Base-by-base conservation (phyloP, 2,329 filamentous ascomycete species). In the Epichloe sp. region DNA sequence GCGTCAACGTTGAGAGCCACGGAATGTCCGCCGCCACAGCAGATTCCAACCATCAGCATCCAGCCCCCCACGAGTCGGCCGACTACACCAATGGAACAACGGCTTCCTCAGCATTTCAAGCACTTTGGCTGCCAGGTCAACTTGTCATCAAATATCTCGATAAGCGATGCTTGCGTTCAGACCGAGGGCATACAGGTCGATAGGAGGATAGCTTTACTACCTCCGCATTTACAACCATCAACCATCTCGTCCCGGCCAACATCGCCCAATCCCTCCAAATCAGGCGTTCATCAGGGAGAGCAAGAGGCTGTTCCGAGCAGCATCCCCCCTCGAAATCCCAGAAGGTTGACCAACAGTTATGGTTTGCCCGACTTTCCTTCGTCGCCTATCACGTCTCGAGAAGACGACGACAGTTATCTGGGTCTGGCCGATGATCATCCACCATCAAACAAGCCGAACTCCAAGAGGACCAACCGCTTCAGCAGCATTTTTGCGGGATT, bases 131-230 rank as follows among this genome's bases (percentile, higher is more conserved):
- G 85, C 60, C 93, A 98, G 67, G 88, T 89, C n/a, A 68, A 62
- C 45, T 50, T 71, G 12, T 55, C 63, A 1, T 54, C 56, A 12
- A 48, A 58, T 2, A 53, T 54, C 17, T 53, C 55, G 3, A 64
- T 58, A 3, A 52, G 44, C 2, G 64, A 69, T 2, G 76, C 63
- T 11, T 63, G 65, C 3, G 70, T 90, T 52, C 93, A 98, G 71
- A 98, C 93, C 0, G 90, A 97, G 58, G 86, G 88, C 53, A 96
- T 97, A 52, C 80, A 87, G 51, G 79, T 94, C 5, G 90, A 95
- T 62, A 80, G 81, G 68, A 80, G 89, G 54, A 71, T 88, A 44
- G 79, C 85, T 54, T 83, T 82, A 57, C 73, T 95, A 26, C 88
- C 88, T 14, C 72, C 80, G 2, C 86, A 93, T 62, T 75, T 95